phyloP scores from a whole-genome alignment of 139 green algal species.

The Micractinium sp. region DNA sequence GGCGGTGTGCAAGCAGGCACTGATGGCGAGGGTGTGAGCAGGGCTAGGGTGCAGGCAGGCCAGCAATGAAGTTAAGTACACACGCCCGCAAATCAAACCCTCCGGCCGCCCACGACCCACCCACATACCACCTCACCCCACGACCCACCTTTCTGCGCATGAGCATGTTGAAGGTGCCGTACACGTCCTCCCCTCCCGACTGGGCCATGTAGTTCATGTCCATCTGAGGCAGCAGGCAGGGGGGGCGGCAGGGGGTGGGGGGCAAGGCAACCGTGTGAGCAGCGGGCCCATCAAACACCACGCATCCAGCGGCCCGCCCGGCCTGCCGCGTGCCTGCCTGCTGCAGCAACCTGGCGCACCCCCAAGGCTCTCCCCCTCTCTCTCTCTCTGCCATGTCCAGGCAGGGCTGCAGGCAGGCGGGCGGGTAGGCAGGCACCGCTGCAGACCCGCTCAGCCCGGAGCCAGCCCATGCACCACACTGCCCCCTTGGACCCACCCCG shows the following conservation, averaged over 20 bases:
- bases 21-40: background rate
- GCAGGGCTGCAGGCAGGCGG: too few species aligned
- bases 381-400: too few species aligned
- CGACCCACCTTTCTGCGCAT: slow-evolving; percentile 77
- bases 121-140: background rate
- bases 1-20: background rate
- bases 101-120: background rate
- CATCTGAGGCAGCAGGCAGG: slow-evolving; percentile 27
- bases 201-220: slow-evolving; percentile 62
- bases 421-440: too few species aligned
- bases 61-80: background rate
- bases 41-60: background rate
- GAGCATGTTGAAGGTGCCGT: slow-evolving; percentile 90
- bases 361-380: too few species aligned
- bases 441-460: background rate
- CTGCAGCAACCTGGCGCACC: too few species aligned
- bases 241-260: background rate
- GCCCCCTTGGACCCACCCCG: background rate
- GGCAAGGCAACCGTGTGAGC: background rate
- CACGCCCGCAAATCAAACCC: too few species aligned
- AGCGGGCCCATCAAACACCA: background rate
- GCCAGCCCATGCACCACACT: background rate
- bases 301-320: too few species aligned
- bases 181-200: slow-evolving; percentile 73
- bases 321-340: too few species aligned